phyloP scores from a whole-genome alignment of 164 flowering plant species.

The Pachysandra terminalis region DNA sequence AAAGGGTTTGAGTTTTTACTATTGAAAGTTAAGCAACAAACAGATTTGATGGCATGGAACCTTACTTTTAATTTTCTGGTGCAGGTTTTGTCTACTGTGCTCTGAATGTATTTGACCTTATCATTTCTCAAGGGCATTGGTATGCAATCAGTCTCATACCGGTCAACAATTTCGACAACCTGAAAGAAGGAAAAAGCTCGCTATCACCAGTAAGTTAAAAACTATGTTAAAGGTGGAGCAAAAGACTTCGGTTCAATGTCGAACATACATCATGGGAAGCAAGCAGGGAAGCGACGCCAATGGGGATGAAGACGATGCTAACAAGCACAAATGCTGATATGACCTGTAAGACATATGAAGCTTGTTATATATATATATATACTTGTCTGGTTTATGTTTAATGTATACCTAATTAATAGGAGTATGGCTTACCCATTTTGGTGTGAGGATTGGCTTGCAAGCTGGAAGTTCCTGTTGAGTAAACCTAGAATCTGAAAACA shows the following conservation, averaged over 20 bases:
- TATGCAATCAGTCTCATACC: conserved; percentile 73
- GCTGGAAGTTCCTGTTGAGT: conserved; percentile 99
- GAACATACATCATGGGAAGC: conserved; percentile 82
- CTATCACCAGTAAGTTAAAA: conserved; percentile 8
- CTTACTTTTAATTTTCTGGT: conserved; percentile 49
- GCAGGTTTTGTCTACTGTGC: conserved; percentile 47
- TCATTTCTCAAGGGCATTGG: conserved; percentile 36
- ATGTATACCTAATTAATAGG: neutral
- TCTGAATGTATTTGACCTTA: conserved; percentile 53
- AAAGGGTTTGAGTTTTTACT: neutral
- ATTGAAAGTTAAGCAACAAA: neutral
- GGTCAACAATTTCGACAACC: conserved; percentile 86
- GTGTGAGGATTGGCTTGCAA: conserved; percentile 97
- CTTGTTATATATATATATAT: neutral
- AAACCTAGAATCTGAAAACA: conserved; percentile 74
- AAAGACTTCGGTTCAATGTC: neutral
- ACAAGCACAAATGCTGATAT: conserved; percentile 74
- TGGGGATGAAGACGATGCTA: conserved; percentile 72
- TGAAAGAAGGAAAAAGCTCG: conserved; percentile 16
- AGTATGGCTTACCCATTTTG: conserved; percentile 60
- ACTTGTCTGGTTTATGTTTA: neutral
- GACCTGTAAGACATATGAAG: conserved; percentile 47
- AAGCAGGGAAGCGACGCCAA: conserved; percentile 76
- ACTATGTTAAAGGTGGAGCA: neutral
- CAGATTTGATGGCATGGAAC: neutral